These are phyloP conservation scores for Cicer judaicum DNA, from an alignment of 306 rosid genomes.

Conservation along the genomic window DNA sequence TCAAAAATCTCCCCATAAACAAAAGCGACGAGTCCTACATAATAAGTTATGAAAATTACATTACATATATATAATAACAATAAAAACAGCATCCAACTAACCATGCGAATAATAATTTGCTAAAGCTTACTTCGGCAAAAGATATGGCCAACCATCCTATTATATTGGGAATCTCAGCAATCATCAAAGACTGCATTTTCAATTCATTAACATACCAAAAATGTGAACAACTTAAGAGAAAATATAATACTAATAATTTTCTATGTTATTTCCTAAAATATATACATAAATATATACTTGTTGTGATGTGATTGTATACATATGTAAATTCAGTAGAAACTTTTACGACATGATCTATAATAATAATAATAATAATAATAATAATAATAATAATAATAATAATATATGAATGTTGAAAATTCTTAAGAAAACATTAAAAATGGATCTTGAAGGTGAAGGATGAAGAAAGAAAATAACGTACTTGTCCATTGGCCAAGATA, in stretches of 20 bases:
- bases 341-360: no score
- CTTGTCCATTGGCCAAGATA: slow-evolving; percentile 78
- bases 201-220: neutral
- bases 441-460: neutral
- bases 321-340: no score
- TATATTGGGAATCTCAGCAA: slow-evolving; percentile 69
- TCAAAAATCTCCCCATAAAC: slow-evolving; percentile 78
- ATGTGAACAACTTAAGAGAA: neutral
- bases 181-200: slow-evolving; percentile 64
- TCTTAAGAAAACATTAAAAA: neutral
- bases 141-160: slow-evolving; percentile 74
- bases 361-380: no score
- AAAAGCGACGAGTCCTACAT: slow-evolving; percentile 69
- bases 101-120: neutral
- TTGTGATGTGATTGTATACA: no score
- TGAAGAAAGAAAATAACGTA: neutral
- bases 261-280: no score
- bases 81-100: neutral
- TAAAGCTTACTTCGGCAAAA: slow-evolving; percentile 58
- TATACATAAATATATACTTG: no score
- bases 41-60: neutral
- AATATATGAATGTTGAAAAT: no score
- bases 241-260: no score
- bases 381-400: neutral
- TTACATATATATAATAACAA: no score